phyloP scores from a whole-genome alignment of 495 filamentous ascomycete genomes.

The Aspergillus sparsus region DNA sequence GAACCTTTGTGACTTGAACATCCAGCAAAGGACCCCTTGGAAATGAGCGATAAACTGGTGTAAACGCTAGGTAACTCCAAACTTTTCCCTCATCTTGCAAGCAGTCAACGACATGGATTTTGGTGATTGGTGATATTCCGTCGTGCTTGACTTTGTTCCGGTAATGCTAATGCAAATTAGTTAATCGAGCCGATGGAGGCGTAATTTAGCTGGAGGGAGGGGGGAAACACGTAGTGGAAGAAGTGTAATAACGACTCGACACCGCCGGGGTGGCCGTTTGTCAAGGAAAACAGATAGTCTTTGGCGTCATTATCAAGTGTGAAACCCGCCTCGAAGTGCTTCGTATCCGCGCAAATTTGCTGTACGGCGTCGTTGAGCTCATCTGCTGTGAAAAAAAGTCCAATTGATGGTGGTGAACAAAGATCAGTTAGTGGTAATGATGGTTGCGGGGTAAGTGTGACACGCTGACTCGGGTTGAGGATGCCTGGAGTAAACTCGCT shows the following conservation, averaged over 20 bases:
- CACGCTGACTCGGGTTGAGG: constrained; percentile 4
- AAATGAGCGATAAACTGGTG: not conserved
- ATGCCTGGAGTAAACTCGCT: constrained; percentile 1
- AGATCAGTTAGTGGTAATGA: no score
- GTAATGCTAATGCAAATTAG: constrained; percentile 14
- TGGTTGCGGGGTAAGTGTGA: constrained; percentile 17
- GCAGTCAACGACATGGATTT: not conserved
- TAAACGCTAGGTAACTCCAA: not conserved
- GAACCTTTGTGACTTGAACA: not conserved
- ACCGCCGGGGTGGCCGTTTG: constrained; percentile 28
- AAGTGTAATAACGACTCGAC: constrained; percentile 12
- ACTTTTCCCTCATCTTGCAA: not conserved
- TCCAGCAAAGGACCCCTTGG: not conserved
- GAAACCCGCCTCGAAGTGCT: not conserved
- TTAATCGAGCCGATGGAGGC: not conserved
- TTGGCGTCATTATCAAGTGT: constrained; percentile 17
- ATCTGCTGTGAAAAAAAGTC: constrained; percentile 22
- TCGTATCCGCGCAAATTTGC: constrained; percentile 2
- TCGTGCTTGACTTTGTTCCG: constrained; percentile 10
- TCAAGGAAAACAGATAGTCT: constrained; percentile 23
- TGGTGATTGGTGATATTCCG: not conserved
- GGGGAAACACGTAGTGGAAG: constrained; percentile 1
- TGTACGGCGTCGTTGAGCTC: constrained; percentile 24
- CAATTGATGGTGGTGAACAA: constrained; percentile 10
- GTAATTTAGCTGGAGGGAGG: constrained; percentile 3